Percentiles rank a stretch among this genome's conserved stretches.
Evolutionary conservation across 129 eudicot genomes (phyloP).

Genomic region (Heracleum sosnowskyi): DNA sequence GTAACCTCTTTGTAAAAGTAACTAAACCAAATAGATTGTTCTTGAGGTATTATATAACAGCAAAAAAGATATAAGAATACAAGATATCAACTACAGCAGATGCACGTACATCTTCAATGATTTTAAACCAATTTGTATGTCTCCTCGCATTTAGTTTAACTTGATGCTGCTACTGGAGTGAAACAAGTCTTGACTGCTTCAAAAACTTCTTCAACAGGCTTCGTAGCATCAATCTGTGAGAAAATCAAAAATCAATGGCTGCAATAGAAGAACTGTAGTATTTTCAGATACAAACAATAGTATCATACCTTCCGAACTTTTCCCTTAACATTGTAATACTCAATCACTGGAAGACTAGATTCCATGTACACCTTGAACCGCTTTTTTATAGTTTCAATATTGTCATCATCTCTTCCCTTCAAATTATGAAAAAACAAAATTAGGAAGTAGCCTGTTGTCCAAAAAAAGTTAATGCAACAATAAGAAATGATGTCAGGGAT

Average conservation of each 20-base stretch:
- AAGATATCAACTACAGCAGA: not conserved
- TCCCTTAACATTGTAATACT: conserved; percentile 66
- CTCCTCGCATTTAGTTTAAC: conserved; percentile 24
- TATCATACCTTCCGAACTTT: conserved; percentile 70
- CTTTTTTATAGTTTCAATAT: conserved; percentile 82
- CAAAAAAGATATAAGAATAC: not conserved
- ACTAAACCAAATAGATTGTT: not conserved
- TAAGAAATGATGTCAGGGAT: not conserved
- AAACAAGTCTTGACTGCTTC: conserved; percentile 75
- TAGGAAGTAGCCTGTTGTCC: not conserved
- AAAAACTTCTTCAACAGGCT: conserved; percentile 80
- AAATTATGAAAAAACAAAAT: not conserved
- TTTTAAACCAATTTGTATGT: not conserved
- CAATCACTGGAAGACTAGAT: conserved; percentile 81
- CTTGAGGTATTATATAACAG: not conserved
- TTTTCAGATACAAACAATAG: not conserved
- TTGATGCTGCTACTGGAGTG: conserved; percentile 28
- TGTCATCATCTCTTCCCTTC: conserved; percentile 97
- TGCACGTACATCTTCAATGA: not conserved
- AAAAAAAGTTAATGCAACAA: not conserved
- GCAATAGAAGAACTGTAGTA: conserved; percentile 3
- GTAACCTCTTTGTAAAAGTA: not conserved
- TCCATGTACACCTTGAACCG: conserved; percentile 82
- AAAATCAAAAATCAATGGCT: conserved; percentile 12
- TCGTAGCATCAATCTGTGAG: conserved; percentile 74